A percentile compares a stretch with the other conserved stretches of the same genome.
These are phyloP conservation scores for Podila epigama DNA, from an alignment of 192 early-diverging fungal genomes.

Conservation along the genomic window DNA sequence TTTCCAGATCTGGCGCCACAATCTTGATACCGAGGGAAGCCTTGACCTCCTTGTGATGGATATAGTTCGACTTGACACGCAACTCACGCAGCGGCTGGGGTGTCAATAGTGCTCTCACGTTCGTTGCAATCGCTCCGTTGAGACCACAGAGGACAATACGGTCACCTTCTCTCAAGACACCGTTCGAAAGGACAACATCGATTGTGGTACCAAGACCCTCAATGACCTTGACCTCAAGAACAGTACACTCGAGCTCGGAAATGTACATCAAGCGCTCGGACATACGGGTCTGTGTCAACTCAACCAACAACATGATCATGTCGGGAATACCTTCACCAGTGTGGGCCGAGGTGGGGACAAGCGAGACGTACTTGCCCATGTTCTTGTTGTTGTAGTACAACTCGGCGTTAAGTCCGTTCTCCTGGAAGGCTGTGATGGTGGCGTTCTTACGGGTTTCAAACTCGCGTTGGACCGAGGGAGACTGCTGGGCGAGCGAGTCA, in stretches of 20 bases:
- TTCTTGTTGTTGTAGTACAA: conserved; percentile 98
- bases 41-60: conserved; percentile 96
- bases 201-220: conserved; percentile 98
- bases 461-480: conserved; percentile 76
- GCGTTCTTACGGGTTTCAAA: conserved; percentile 83
- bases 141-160: conserved; percentile 94
- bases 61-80: conserved; percentile 94
- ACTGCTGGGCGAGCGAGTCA: conserved; percentile 81
- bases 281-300: conserved; percentile 95
- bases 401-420: conserved; percentile 93
- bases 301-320: conserved; percentile 89
- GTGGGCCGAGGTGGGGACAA: conserved; percentile 97
- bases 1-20: conserved; percentile 90
- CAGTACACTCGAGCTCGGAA: conserved; percentile 95
- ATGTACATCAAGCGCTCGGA: conserved; percentile 96
- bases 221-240: conserved; percentile 98
- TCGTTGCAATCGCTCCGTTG: conserved; percentile 94
- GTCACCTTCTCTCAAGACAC: conserved; percentile 94
- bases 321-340: conserved; percentile 99
- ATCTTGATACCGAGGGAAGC: conserved; percentile 98
- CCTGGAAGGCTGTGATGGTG: conserved; percentile 88
- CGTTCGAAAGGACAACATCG: conserved; percentile 96
- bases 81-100: conserved; percentile 99
- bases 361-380: conserved; percentile 91
- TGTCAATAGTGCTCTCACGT: conserved; percentile 93